Evolutionary conservation across 2,329 filamentous ascomycete genomes (phyloP).

Genomic region (Cytospora chrysosperma): DNA sequence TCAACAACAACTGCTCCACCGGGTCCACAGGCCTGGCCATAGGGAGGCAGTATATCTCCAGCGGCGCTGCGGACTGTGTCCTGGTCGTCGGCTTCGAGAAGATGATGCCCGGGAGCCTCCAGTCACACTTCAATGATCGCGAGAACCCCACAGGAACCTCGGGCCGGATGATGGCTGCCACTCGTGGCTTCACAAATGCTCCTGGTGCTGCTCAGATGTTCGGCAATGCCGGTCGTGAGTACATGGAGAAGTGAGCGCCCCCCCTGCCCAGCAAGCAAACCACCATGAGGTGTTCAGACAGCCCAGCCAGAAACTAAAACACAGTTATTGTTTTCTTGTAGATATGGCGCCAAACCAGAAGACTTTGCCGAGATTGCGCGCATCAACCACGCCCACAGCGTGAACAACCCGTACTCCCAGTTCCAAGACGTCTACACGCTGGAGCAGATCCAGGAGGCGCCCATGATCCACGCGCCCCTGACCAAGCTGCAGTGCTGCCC

Average conservation of each 20-base stretch:
- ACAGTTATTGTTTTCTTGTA: too few relatives aligned
- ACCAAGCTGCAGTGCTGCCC: conserved; percentile 99
- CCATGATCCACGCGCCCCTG: conserved; percentile 80
- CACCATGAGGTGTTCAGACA: not conserved
- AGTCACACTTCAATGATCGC: conserved; percentile 81
- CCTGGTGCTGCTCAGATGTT: conserved; percentile 92
- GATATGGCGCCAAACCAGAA: conserved; percentile 75
- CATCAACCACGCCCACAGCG: conserved; percentile 88
- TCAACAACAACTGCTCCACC: conserved; percentile 98
- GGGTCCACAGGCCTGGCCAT: conserved; percentile 89
- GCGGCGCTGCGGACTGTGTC: conserved; percentile 82
- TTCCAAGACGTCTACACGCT: conserved; percentile 90
- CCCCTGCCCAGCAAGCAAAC: too few relatives aligned
- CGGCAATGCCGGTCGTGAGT: conserved; percentile 89
- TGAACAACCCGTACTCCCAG: conserved; percentile 95
- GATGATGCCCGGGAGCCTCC: conserved; percentile 90
- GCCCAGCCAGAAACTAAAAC: not conserved
- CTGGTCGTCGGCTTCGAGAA: conserved; percentile 96
- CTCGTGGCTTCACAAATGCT: conserved; percentile 75
- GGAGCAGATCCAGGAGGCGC: conserved; percentile 73
- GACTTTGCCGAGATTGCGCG: conserved; percentile 96
- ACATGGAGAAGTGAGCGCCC: conserved; percentile 79
- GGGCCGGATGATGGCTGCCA: conserved; percentile 76
- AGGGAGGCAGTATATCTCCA: conserved; percentile 74
- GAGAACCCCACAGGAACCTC: conserved; percentile 75